phyloP scores from a whole-genome alignment of 495 filamentous ascomycete genomes.

The Neurospora cerealis region DNA sequence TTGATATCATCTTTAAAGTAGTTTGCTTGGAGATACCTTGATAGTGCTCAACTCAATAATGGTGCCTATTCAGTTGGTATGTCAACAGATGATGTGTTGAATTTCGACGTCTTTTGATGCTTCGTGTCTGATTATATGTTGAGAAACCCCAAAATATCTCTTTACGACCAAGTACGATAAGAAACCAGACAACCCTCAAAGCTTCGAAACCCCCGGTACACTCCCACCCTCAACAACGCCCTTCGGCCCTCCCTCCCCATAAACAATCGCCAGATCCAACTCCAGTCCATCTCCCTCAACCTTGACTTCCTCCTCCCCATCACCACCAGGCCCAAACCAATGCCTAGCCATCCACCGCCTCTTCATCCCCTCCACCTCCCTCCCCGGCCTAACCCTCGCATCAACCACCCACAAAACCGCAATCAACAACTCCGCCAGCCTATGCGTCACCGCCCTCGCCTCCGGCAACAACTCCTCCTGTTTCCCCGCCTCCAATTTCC shows the following conservation, averaged over 20 bases:
- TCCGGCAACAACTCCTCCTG: conserved; percentile 21
- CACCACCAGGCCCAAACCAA: conserved; percentile 11
- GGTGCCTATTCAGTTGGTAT: background rate
- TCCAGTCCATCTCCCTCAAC: background rate
- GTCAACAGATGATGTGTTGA: background rate
- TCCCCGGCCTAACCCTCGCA: conserved; percentile 10
- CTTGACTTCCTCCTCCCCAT: background rate
- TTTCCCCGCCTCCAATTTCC: conserved; percentile 5
- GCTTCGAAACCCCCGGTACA: background rate
- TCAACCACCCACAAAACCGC: conserved; percentile 25
- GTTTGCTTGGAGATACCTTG: background rate
- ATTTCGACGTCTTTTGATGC: background rate
- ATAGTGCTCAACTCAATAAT: background rate
- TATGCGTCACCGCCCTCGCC: conserved; percentile 22
- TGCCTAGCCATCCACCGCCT: conserved; percentile 18
- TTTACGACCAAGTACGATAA: no score
- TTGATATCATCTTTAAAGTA: background rate
- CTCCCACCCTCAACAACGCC: background rate
- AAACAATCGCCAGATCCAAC: conserved; percentile 18
- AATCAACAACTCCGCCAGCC: conserved; percentile 26
- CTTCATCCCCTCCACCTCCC: conserved; percentile 20
- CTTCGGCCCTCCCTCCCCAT: conserved; percentile 2
- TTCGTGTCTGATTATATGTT: background rate
- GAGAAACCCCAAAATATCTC: no score
- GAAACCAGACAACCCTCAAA: background rate